phyloP scores from a whole-genome alignment of 208 protist genomes.

The Borovskyia barvae region DNA sequence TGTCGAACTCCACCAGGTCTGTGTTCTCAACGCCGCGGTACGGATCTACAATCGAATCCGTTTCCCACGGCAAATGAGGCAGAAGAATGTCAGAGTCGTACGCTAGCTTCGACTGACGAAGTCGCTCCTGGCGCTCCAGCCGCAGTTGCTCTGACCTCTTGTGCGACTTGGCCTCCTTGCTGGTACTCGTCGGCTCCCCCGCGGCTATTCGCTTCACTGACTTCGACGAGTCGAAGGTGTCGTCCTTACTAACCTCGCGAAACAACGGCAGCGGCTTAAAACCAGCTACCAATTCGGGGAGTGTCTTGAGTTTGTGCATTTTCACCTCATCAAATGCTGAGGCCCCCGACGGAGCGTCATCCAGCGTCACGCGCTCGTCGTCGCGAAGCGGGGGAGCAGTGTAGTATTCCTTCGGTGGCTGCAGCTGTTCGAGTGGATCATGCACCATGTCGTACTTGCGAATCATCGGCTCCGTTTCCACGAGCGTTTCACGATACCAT shows the following conservation, averaged over 20 bases:
- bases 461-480: constrained; percentile 83
- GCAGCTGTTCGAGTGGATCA: constrained; percentile 70
- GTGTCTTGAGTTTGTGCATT: constrained; percentile 66
- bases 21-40: constrained; percentile 69
- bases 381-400: constrained; percentile 46
- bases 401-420: constrained; percentile 58
- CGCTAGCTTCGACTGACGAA: constrained; percentile 70
- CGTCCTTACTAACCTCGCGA: constrained; percentile 55
- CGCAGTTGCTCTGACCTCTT: constrained; percentile 75
- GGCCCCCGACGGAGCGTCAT: constrained; percentile 55
- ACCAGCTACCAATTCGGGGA: constrained; percentile 79
- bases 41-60: constrained; percentile 80
- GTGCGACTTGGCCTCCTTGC: constrained; percentile 34
- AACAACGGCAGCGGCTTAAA: constrained; percentile 86
- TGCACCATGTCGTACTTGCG: constrained; percentile 67
- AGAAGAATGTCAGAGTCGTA: constrained; percentile 84
- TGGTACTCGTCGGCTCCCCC: constrained; percentile 5
- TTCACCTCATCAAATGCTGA: constrained; percentile 88
- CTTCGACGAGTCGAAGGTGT: constrained; percentile 23
- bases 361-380: constrained; percentile 69
- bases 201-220: constrained; percentile 12
- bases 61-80: constrained; percentile 84
- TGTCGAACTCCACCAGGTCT: constrained; percentile 75
- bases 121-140: constrained; percentile 69
- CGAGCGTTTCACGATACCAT: constrained; percentile 78